Evolutionary conservation across 306 rosid species (phyloP).

Genomic region (Prunus mira): DNA sequence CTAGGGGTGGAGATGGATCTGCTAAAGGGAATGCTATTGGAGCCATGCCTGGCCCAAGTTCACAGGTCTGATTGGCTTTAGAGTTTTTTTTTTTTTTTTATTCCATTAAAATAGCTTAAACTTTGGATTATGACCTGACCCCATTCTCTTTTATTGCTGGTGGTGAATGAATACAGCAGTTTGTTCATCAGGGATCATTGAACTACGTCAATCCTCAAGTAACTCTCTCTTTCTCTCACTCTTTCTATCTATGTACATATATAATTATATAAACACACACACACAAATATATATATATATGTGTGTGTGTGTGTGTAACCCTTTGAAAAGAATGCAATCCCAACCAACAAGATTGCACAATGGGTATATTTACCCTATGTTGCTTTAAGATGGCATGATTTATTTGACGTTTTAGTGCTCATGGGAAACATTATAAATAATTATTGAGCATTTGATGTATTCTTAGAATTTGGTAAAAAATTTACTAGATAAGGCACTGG

Average conservation of each 20-base stretch:
- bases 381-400: too few species aligned
- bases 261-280: background rate
- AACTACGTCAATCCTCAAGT: constrained; percentile 67
- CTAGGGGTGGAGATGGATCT: constrained; percentile 77
- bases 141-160: constrained; percentile 16
- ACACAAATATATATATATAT: too few species aligned
- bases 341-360: too few species aligned
- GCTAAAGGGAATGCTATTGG: constrained; percentile 58
- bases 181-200: constrained; percentile 63
- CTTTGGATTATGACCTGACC: constrained; percentile 14
- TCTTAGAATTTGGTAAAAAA: background rate
- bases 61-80: constrained; percentile 49
- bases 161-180: constrained; percentile 41
- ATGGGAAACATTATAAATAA: too few species aligned
- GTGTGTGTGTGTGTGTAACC: too few species aligned
- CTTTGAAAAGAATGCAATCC: too few species aligned
- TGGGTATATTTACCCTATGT: too few species aligned
- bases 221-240: constrained; percentile 28
- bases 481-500: background rate
- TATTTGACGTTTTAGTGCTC: too few species aligned
- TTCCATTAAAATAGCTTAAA: background rate
- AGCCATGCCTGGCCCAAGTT: constrained; percentile 51
- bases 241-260: background rate
- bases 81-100: background rate
- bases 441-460: background rate